Evolutionary conservation across 306 rosid genomes (phyloP).

Genomic region (Casuarina glauca): DNA sequence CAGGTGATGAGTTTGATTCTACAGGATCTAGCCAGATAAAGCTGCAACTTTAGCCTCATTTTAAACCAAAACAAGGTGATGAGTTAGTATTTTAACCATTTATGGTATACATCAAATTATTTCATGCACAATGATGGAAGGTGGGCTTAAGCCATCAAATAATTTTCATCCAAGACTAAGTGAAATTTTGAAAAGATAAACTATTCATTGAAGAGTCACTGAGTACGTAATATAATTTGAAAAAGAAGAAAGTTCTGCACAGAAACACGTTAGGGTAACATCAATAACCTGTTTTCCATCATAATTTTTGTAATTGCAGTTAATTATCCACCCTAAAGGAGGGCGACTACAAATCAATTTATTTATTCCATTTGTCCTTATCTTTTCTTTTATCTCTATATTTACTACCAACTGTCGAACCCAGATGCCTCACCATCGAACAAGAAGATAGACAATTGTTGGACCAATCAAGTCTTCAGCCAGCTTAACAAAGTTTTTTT

Average conservation of each 20-base stretch:
- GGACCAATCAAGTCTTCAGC: conserved; percentile 3
- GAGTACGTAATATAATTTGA: too few species aligned
- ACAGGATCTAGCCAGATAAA: too few species aligned
- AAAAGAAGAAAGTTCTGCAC: too few species aligned
- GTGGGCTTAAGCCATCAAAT: background rate
- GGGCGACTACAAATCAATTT: background rate
- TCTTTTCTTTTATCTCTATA: background rate
- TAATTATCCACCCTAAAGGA: background rate
- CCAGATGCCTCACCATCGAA: background rate
- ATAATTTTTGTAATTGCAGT: background rate
- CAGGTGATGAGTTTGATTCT: too few species aligned
- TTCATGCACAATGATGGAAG: too few species aligned
- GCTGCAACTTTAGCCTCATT: too few species aligned
- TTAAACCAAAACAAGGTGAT: too few species aligned
- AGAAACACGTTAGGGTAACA: too few species aligned
- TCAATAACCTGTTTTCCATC: background rate
- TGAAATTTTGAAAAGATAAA: background rate
- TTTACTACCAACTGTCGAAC: background rate
- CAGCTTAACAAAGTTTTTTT: background rate
- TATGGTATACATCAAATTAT: too few species aligned
- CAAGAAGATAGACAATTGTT: background rate
- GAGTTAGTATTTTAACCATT: too few species aligned
- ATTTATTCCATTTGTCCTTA: background rate
- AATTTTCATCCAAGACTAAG: background rate
- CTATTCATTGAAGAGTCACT: too few species aligned